Evolutionary conservation across 177 flowering plant species (phyloP), one percentile per base, ranked within the genome.

Genomic region (Telopea speciosissima): DNA sequence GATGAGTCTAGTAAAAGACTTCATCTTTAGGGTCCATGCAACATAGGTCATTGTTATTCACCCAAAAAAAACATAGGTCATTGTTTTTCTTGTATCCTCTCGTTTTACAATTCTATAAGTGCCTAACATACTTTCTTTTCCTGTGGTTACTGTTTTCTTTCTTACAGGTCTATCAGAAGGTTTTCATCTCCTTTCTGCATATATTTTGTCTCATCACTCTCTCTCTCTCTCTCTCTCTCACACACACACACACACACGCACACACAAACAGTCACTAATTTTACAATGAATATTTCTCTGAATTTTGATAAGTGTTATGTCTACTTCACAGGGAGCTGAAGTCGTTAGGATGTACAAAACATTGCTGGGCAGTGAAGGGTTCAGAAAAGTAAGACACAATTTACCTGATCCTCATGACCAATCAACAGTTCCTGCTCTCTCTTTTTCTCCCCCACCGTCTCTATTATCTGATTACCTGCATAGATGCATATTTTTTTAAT

Each of bases 281-380:
- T 59, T 12, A 22, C 11, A 65, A 45, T 56, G 21, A 45, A 65
- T n/a, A n/a, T 63, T 24, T 22, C n/a, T 25, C 24, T 23, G 66
- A 16, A 74, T 62, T 45, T 56, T 69, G 25, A 10, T 40, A 24
- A 63, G n/a, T n/a, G 8, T 66, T 70, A 14, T 72, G 42, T 13
- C 33, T 68, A 17, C 56, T 72, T 42, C 63, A 66, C 82, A 94
- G 98, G 98, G 99, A 71, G 98, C 99, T 78, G 99, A 95, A 84
- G 99, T 95, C 68, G 98, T 95, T 52, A 87, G 99, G 81, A 93
- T 95, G 98, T 95, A 95, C 90, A 95, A 93, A 84, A 95, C 98
- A 62, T 80, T 91, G 77, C 80, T 95, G 68, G 96, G 95, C 11
- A 79, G 80, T 74, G 83, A 85, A 70, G 99, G 99, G 14, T 95